phyloP scores from a whole-genome alignment of 306 rosid species.

The Gynostemma pentaphyllum region DNA sequence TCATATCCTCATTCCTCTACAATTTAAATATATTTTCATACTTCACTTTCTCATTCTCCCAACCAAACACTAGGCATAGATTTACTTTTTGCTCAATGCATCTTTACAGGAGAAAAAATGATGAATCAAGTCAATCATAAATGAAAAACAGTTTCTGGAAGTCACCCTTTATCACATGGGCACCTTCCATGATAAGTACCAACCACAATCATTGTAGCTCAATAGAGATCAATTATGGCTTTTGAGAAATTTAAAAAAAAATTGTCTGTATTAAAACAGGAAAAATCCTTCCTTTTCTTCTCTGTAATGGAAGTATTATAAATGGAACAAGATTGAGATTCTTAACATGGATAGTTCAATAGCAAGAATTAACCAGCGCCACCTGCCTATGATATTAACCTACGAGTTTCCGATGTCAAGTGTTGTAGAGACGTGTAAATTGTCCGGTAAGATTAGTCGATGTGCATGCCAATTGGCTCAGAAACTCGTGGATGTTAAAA shows the following conservation, averaged over 20 bases:
- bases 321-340: not conserved
- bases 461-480: too few relatives aligned
- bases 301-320: not conserved
- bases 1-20: too few relatives aligned
- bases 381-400: too few relatives aligned
- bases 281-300: not conserved
- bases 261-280: not conserved
- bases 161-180: constrained; percentile 1
- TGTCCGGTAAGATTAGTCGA: too few relatives aligned
- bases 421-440: too few relatives aligned
- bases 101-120: not conserved
- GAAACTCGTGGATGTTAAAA: too few relatives aligned
- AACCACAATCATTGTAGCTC: constrained; percentile 4
- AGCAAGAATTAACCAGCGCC: too few relatives aligned
- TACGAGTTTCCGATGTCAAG: too few relatives aligned
- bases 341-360: too few relatives aligned
- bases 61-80: not conserved
- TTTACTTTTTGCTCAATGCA: not conserved
- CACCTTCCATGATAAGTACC: not conserved
- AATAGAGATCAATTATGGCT: not conserved
- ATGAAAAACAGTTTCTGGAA: not conserved
- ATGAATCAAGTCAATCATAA: not conserved
- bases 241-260: not conserved
- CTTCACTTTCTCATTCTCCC: too few relatives aligned
- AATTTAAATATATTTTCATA: too few relatives aligned